These are phyloP conservation scores for Antonospora locustae DNA, from an alignment of 371 early-diverging fungal genomes.

Conservation along the genomic window DNA sequence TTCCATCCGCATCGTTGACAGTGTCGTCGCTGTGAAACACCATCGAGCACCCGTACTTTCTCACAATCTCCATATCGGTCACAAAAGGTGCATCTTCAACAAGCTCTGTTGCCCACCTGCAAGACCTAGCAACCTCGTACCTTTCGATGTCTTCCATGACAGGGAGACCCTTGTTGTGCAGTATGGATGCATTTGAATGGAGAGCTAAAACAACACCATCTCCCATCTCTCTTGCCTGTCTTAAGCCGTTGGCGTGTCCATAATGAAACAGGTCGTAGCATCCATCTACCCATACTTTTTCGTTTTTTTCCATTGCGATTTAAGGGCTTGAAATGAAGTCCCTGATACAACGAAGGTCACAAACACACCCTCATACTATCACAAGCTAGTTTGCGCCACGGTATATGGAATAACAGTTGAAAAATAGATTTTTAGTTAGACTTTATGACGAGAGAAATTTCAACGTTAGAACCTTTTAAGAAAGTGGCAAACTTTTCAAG, in stretches of 20 bases:
- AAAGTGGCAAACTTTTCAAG: conserved; percentile 28
- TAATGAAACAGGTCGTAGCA: conserved; percentile 86
- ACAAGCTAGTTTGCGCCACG: no score
- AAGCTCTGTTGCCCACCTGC: conserved; percentile 85
- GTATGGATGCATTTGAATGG: conserved; percentile 74
- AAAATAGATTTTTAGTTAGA: no score
- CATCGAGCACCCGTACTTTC: conserved; percentile 68
- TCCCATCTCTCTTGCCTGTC: conserved; percentile 74
- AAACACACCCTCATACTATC: no score
- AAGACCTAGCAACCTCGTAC: conserved; percentile 74
- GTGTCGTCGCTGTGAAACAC: conserved; percentile 87
- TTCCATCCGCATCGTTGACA: conserved; percentile 74
- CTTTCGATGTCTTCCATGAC: conserved; percentile 82
- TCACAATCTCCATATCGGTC: conserved; percentile 66
- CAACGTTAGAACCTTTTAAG: conserved; percentile 33
- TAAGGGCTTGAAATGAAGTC: no score
- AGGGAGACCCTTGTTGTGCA: conserved; percentile 75
- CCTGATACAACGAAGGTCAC: no score
- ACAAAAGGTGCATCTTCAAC: conserved; percentile 77
- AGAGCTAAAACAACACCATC: conserved; percentile 82
- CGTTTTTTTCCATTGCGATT: no score
- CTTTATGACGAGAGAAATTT: conserved; percentile 18
- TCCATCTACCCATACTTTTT: conserved; percentile 60
- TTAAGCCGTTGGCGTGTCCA: conserved; percentile 81
- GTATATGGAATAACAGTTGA: no score